Evolutionary conservation across 257 asterid genomes (phyloP), one percentile per base, ranked within the genome.

Genomic region (Handroanthus guayacan): DNA sequence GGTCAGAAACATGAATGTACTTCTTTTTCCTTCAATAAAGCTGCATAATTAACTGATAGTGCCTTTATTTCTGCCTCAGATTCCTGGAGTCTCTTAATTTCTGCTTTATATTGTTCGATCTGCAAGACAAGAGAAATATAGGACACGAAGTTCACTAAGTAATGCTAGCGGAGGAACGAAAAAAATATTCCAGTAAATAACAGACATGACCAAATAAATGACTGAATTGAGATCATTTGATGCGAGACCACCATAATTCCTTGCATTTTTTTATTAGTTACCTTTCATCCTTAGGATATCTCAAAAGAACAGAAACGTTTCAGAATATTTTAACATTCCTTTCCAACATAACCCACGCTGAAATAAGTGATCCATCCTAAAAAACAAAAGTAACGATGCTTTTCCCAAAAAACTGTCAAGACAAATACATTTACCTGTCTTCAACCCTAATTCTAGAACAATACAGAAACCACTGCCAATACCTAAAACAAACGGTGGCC

Each of bases 21-120:
- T 97, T 93, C 98, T 82, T 93, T 93, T 78, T 93, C 98, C 81
- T 87, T 95, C 87, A 95, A 78, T 63, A 95, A 77, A 69, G 99
- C 93, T 2, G 97, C 99, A 85, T 95, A 95, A 83, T 93, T 95
- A 76, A 93, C 92, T 2, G 98, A 93, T 12, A 95, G 67, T 16
- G 97, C 98, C 84, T 91, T 95, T 58, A 95, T 93, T 88, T 95
- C 97, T 12, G 97, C 85, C 88, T 95, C 98, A 9, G 99, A 95
- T 72, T 89, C 98, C 89, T 86, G 93, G 68, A 95, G 97, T 78
- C 90, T 93, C 86, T 84, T 95, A 72, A 93, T 93, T 81, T 93
- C 95, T 5, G 77, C 71, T 86, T 89, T 82, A 86, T 86, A 91
- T 50, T 76, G 92, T 71, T 91, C 90, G 56, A 90, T 85, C 97